Evolutionary conservation across 306 rosid genomes (phyloP).

Genomic region (Prunus padus): DNA sequence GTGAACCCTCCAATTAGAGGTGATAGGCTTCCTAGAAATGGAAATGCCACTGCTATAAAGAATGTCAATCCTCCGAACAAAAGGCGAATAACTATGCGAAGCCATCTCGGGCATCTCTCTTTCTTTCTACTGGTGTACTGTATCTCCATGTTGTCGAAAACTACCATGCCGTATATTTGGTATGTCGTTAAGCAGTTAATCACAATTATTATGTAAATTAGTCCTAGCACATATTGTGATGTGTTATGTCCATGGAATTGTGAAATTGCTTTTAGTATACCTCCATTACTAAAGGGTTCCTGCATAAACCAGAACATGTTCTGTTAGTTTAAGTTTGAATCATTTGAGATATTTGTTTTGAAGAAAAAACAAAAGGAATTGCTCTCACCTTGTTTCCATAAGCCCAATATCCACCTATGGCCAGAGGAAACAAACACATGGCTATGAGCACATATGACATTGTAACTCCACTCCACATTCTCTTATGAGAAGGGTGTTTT

Average conservation of each 20-base stretch:
- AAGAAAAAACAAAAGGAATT: background rate
- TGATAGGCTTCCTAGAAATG: conserved; percentile 50
- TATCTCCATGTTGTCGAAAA: conserved; percentile 60
- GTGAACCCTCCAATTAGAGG: conserved; percentile 51
- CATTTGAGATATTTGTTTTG: background rate
- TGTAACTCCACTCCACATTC: conserved; percentile 50
- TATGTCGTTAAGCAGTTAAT: conserved; percentile 41
- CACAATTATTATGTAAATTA: conserved; percentile 38
- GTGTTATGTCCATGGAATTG: conserved; percentile 33
- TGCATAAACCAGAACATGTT: conserved; percentile 14
- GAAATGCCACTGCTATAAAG: conserved; percentile 51
- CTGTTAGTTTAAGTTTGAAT: background rate
- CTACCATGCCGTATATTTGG: conserved; percentile 64
- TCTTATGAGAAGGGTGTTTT: conserved; percentile 28
- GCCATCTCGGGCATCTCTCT: conserved; percentile 33
- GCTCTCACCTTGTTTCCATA: conserved; percentile 54
- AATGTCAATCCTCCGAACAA: conserved; percentile 53
- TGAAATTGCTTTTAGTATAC: conserved; percentile 20
- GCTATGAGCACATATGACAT: conserved; percentile 46
- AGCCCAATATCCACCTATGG: conserved; percentile 66
- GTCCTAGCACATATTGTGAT: conserved; percentile 40
- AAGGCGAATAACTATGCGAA: conserved; percentile 33
- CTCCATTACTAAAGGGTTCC: conserved; percentile 26
- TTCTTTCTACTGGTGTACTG: conserved; percentile 44
- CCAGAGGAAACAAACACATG: conserved; percentile 47